Evolutionary conservation across 345 rosid species (phyloP).

Genomic region (Eucalyptus polybractea): DNA sequence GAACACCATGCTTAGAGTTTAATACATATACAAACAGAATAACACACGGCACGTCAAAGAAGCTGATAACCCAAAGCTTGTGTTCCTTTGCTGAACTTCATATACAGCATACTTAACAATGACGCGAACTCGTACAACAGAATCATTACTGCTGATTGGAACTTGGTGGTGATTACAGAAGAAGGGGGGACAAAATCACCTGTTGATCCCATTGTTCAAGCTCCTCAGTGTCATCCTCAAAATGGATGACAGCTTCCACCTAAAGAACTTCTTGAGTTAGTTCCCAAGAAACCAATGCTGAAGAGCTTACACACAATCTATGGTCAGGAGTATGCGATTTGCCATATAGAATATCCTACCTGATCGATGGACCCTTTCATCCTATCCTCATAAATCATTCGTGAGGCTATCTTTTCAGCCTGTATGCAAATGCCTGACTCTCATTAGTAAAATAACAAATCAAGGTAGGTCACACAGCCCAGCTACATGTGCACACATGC

Average conservation of each 20-base stretch:
- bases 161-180: neutral
- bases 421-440: neutral
- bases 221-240: slow-evolving; percentile 91
- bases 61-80: neutral
- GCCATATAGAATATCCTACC: slow-evolving; percentile 17
- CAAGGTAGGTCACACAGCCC: neutral
- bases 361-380: slow-evolving; percentile 98
- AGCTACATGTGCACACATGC: neutral
- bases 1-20: neutral
- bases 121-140: neutral
- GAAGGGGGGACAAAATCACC: slow-evolving; percentile 13
- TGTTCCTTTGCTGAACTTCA: neutral
- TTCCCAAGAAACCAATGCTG: neutral
- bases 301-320: neutral
- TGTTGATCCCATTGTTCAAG: slow-evolving; percentile 99
- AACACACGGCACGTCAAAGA: neutral
- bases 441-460: neutral
- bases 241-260: slow-evolving; percentile 97
- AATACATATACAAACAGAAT: neutral
- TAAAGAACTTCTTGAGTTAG: neutral
- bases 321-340: neutral
- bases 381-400: slow-evolving; percentile 91
- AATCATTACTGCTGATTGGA: neutral
- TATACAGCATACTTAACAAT: neutral
- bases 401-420: slow-evolving; percentile 99